Base-by-base conservation (phyloP, 192 early-diverging fungal species). In the Paraglomus occultum region DNA sequence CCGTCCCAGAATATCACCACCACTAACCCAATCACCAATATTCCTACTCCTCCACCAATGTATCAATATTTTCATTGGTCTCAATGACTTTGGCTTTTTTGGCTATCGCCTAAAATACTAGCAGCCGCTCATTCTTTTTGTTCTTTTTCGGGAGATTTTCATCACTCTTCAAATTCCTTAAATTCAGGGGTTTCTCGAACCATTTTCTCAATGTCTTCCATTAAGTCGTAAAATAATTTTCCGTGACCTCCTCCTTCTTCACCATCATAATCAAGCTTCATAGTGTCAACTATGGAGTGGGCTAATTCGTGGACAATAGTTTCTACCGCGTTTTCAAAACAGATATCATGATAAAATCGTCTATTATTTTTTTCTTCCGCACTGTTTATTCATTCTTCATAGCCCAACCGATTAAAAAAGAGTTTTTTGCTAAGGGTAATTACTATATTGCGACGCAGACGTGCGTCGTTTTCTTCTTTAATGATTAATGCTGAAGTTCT, bases 271-370 rank as follows among this genome's bases (percentile, higher is more conserved):
- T 31, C 31, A 31, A 31, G n/a, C n/a, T n/a, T 55, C 8, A 57
- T 10, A 1, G 54, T 2, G 6, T 57, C 31, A 20, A 57, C 54
- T 1, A 62, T 15, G 4, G 59, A 40, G 39, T 62, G 59, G 7
- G 59, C 59, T 4, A 62, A 62, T 62, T 62, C 59, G 39, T 62
- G 59, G 22, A 44, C 59, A 14, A 62, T 62, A 45, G 59, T 62
- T 11, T 62, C 42, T 14, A n/a, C 11, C 1, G 12, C 5, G 43
- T 42, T 1, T 44, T 40, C 59, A 45, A 42, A 43, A 62, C 14
- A 57, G 18, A 57, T 57, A 57, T 57, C 54, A 20, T 10, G 4
- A 57, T 57, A 57, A 57, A 1, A 5, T 57, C 10, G 18, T 1
- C 18, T 20, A 1, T 15, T 57, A 4, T 22, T 23, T 20, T 57